Evolutionary conservation across 2,329 filamentous ascomycete species (phyloP), one percentile per base, ranked within the genome.

Genomic region (Colletotrichum tofieldiae): DNA sequence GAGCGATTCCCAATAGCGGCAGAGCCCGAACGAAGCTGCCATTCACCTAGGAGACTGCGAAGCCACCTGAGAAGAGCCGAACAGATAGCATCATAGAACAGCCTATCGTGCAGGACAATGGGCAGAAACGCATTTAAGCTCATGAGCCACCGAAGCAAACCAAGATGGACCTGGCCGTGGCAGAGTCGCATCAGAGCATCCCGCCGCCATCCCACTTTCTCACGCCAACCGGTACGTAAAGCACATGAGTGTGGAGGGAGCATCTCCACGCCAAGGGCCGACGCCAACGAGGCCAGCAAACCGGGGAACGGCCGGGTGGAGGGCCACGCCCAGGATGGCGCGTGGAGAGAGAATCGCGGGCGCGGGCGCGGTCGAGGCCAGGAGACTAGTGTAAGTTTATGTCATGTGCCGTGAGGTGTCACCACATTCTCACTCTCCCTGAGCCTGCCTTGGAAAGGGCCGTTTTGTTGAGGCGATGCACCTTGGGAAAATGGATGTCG

Each of bases 381-480:
- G 66, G n/a, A 43, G 35, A 23, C 66, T 72, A 70, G 54, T 55
- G 37, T 64, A 26, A 70, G 54, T 61, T 37, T 23, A 69, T 69
- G 70, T 60, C 65, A 70, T 72, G 60, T 72, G 65, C 59, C 60
- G 60, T 65, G 58, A 64, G 56, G 59, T 72, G 70, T 72, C 65
- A 65, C 65, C 54, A 63, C 49, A 26, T 43, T 68, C 65, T 58
- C 58, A 58, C 68, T 55, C 65, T 69, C 69, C 69, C 65, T 64
- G 58, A 23, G 39, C 60, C 60, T 37, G 70, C 37, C 47, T 8
- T n/a, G 37, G 39, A 32, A 43, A 62, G 26, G 39, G 56, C 12
- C 37, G 23, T 70, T 65, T 70, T 70, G 70, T 70, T 72, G 66
- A 70, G 70, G 65, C 32, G 39, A 63, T 47, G 51, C 63, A 61